Evolutionary conservation across 345 rosid genomes (phyloP), one percentile per base, ranked within the genome.

Genomic region (Aegle marmelos): DNA sequence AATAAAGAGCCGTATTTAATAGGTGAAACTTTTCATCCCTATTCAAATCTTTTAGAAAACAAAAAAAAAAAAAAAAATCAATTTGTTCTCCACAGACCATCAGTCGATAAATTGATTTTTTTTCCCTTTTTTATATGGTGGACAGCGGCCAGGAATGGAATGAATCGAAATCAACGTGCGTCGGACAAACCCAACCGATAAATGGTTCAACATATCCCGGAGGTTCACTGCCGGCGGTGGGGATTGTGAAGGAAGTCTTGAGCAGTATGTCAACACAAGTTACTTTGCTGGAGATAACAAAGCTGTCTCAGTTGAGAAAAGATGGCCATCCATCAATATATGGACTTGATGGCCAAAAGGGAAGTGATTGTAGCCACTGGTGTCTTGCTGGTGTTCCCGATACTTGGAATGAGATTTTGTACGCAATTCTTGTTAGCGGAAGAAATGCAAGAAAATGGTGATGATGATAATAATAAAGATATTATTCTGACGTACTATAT

Each of bases 321-420:
- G 90, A 88, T 25, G 89, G 87, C 0, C 90, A 88, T 33, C 90
- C 87, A 0, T 82, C 90, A 0, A 14, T 37, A 0, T 84, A 84
- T n/a, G 85, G 87, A 25, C 27, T 13, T 7, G 37, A 31, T 10
- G 83, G 75, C 1, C 16, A 31, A 5, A 56, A 7, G 34, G 87
- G 86, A 61, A 84, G 79, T 14, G 90, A 88, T 50, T 88, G 90
- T 48, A 80, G 83, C 54, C 90, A 88, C 63, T 88, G 90, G 90
- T 88, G 90, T 30, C 84, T 88, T 30, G 78, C 84, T 5, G 90
- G 88, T 4, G 88, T 85, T 41, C 88, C 88, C 17, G 85, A 85
- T 82, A 80, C 88, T 36, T 85, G 87, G 85, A 85, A 85, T 64
- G 81, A 83, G 73, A 76, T 78, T 60, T 72, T 85, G 30, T 84